phyloP scores from a whole-genome alignment of 2,329 filamentous ascomycete species.

The Mycogone perniciosa region DNA sequence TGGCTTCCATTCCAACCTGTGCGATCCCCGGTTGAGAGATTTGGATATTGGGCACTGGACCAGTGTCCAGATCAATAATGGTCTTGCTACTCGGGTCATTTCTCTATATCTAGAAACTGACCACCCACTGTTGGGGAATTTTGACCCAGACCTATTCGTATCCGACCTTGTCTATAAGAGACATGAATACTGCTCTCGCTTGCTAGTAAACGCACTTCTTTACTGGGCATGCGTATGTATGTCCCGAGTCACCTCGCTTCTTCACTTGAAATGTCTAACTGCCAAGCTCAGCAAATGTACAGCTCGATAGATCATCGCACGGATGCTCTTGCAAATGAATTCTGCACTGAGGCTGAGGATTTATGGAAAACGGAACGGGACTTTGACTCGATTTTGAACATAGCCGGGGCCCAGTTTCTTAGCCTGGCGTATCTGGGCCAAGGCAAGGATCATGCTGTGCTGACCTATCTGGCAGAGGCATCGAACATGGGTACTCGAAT shows the following conservation, averaged over 20 bases:
- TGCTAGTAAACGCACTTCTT: slow-evolving; percentile 30
- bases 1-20: background rate
- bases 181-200: slow-evolving; percentile 22
- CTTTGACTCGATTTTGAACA: slow-evolving; percentile 19
- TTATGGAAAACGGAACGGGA: slow-evolving; percentile 18
- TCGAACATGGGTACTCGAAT: slow-evolving; percentile 25
- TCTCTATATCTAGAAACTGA: slow-evolving; percentile 34
- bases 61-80: slow-evolving; percentile 22
- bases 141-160: slow-evolving; percentile 30
- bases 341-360: slow-evolving; percentile 23
- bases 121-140: slow-evolving; percentile 31
- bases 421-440: slow-evolving; percentile 29
- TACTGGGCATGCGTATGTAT: slow-evolving; percentile 29
- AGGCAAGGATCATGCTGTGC: slow-evolving; percentile 29
- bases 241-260: background rate
- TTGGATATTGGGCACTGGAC: slow-evolving; percentile 31
- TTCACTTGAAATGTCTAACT: background rate
- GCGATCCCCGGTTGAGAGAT: slow-evolving; percentile 22
- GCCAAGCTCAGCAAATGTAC: slow-evolving; percentile 29
- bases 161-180: slow-evolving; percentile 24
- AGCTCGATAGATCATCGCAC: slow-evolving; percentile 22
- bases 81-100: slow-evolving; percentile 27
- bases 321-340: slow-evolving; percentile 13
- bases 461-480: slow-evolving; percentile 25
- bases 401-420: slow-evolving; percentile 28